phyloP scores from a whole-genome alignment of 495 filamentous ascomycete species.

The Aspergillus diversus region DNA sequence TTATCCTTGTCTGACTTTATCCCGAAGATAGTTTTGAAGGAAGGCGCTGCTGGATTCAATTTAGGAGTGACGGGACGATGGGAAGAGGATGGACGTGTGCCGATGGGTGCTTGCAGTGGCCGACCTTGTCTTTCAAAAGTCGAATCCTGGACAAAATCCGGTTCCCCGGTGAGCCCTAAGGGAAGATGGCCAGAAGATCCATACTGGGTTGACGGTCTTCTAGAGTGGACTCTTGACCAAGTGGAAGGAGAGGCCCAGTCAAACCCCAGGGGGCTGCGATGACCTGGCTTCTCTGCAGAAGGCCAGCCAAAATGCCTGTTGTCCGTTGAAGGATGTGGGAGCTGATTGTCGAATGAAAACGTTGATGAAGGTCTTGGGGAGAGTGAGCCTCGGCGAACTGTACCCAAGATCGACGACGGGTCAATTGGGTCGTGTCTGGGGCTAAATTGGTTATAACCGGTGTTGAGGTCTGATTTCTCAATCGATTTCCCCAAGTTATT shows the following conservation, averaged over 20 bases:
- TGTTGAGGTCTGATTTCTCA: constrained; percentile 48
- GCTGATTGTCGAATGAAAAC: constrained; percentile 70
- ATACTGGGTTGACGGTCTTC: constrained; percentile 59
- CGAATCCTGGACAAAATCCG: constrained; percentile 48
- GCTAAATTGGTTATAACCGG: constrained; percentile 65
- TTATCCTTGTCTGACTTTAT: constrained; percentile 47
- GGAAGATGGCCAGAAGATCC: constrained; percentile 59
- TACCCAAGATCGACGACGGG: constrained; percentile 54
- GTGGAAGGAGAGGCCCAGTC: constrained; percentile 59
- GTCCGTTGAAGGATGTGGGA: constrained; percentile 81
- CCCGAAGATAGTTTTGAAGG: constrained; percentile 58
- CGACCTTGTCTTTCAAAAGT: constrained; percentile 48
- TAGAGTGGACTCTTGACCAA: constrained; percentile 60
- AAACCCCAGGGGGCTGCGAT: constrained; percentile 59
- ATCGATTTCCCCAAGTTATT: constrained; percentile 46
- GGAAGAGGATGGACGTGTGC: constrained; percentile 57
- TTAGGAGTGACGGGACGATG: constrained; percentile 59
- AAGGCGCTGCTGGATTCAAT: constrained; percentile 64
- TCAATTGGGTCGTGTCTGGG: constrained; percentile 62
- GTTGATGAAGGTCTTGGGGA: constrained; percentile 79
- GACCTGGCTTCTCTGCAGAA: constrained; percentile 52
- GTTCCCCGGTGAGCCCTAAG: constrained; percentile 50
- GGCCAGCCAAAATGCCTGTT: constrained; percentile 71
- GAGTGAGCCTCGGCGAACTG: constrained; percentile 61
- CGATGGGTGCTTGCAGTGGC: constrained; percentile 57